A percentile compares a stretch with the other conserved stretches of the same genome.
Evolutionary conservation across 306 rosid species (phyloP).

Genomic region (Gillenia trifoliata): DNA sequence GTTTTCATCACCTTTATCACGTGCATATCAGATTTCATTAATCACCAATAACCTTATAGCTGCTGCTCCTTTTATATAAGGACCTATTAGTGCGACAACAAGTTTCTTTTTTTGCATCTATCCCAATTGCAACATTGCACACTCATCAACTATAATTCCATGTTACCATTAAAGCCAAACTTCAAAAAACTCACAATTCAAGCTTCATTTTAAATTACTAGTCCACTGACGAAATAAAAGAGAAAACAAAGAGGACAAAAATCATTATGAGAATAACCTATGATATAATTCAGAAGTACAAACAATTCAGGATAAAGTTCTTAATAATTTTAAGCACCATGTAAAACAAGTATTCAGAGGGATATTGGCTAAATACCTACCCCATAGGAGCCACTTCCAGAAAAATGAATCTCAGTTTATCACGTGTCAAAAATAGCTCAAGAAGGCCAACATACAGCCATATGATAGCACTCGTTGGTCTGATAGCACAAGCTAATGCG

Average conservation of each 20-base stretch:
- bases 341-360: not conserved
- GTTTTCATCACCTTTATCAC: not conserved
- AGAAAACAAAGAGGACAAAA: not conserved
- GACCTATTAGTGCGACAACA: not conserved
- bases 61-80: not conserved
- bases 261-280: not conserved
- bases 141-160: not conserved
- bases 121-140: not conserved
- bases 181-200: not conserved
- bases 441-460: conserved; percentile 81
- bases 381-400: conserved; percentile 84
- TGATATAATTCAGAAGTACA: not conserved
- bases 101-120: not conserved
- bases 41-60: not conserved
- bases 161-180: not conserved
- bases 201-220: not conserved
- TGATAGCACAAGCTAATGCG: conserved; percentile 71
- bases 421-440: conserved; percentile 50
- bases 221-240: not conserved
- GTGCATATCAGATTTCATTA: not conserved
- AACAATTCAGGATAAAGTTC: not conserved
- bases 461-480: conserved; percentile 83
- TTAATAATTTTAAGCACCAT: not conserved
- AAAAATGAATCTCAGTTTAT: conserved; percentile 51
- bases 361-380: conserved; percentile 43